Percentiles rank a stretch among this genome's conserved stretches.
Conservation (phyloP, 2,329 filamentous ascomycete genomes). For the Daldinia sp. region DNA sequence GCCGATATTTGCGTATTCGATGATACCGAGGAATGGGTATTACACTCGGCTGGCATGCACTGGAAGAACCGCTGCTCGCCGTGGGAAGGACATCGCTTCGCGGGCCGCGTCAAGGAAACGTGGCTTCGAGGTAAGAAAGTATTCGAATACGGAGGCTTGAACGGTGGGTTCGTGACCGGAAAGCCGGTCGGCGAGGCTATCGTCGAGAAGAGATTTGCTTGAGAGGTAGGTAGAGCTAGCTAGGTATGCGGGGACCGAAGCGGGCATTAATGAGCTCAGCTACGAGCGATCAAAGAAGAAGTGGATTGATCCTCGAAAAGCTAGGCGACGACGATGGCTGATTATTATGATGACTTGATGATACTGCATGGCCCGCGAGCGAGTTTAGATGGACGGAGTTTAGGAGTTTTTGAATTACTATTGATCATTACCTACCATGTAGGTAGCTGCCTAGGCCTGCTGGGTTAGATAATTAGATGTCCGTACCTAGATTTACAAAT, state of each 20-base stretch:
- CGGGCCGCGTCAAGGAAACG: conserved; percentile 82
- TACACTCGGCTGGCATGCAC: conserved; percentile 81
- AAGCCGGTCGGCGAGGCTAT: conserved; percentile 64
- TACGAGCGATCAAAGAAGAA: not conserved
- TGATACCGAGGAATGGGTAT: conserved; percentile 78
- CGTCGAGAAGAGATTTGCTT: conserved; percentile 64
- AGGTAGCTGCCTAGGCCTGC: not conserved
- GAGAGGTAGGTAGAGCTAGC: too few relatives aligned
- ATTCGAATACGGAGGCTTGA: conserved; percentile 69
- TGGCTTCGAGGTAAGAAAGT: conserved; percentile 81
- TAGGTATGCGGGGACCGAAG: not conserved
- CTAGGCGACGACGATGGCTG: conserved; percentile 6
- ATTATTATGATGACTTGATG: conserved; percentile 24
- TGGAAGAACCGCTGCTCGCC: conserved; percentile 94
- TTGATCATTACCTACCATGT: not conserved
- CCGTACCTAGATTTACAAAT: not conserved
- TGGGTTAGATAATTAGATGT: too few relatives aligned
- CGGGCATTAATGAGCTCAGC: not conserved
- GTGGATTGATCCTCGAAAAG: not conserved
- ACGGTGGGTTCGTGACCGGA: conserved; percentile 59
- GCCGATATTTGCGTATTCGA: conserved; percentile 94
- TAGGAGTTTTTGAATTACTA: not conserved
- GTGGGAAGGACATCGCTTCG: conserved; percentile 82
- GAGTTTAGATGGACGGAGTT: conserved; percentile 24
- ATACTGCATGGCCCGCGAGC: conserved; percentile 28